Conservation (phyloP, 1,139 yeast species). For the Taphrina deformans region DNA sequence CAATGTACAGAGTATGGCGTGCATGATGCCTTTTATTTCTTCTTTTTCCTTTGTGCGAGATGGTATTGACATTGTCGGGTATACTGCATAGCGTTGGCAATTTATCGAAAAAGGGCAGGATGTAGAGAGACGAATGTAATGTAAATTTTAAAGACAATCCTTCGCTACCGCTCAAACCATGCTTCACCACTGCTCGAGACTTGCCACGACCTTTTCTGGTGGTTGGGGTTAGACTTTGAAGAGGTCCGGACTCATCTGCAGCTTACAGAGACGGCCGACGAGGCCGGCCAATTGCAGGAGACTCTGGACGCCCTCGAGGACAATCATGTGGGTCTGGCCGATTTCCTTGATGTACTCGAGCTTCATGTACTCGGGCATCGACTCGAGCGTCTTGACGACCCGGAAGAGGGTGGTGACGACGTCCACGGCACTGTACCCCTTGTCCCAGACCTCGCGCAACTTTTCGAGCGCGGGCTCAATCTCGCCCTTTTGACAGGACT, state of each 20-base stretch:
- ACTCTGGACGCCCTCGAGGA: constrained; percentile 88
- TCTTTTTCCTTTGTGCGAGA: too few species aligned
- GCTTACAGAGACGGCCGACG: constrained; percentile 58
- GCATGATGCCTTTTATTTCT: too few species aligned
- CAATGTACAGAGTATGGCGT: background rate
- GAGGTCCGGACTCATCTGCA: constrained; percentile 35
- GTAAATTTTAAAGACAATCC: background rate
- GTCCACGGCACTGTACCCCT: constrained; percentile 93
- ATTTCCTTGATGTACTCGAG: constrained; percentile 65
- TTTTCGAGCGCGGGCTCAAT: constrained; percentile 70
- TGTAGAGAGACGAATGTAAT: background rate
- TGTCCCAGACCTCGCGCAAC: constrained; percentile 72
- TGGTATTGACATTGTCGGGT: too few species aligned
- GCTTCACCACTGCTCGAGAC: background rate
- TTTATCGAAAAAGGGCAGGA: too few species aligned
- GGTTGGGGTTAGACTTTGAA: constrained; percentile 26
- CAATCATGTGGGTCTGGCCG: constrained; percentile 56
- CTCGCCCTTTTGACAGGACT: constrained; percentile 53
- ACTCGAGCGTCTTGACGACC: constrained; percentile 71
- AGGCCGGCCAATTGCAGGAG: constrained; percentile 83
- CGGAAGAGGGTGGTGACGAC: constrained; percentile 86
- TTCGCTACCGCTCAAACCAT: background rate
- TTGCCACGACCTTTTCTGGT: background rate
- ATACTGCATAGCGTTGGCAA: background rate
- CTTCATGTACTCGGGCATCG: constrained; percentile 62